Evolutionary conservation across 2,329 filamentous ascomycete genomes (phyloP).

Genomic region (Colletotrichum graminicola): DNA sequence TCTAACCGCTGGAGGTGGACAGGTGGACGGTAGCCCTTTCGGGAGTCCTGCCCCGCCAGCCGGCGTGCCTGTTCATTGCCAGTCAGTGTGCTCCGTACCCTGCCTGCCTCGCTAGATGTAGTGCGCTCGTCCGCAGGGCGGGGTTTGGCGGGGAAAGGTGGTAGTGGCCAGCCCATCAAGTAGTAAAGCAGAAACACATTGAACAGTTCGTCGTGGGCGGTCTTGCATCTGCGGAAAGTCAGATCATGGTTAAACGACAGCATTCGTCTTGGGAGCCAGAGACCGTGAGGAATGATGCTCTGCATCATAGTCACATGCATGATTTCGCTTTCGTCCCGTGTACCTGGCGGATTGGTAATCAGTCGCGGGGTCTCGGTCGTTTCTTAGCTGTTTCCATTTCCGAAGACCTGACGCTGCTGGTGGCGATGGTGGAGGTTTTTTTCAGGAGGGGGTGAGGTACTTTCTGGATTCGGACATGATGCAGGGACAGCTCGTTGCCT

Average conservation of each 20-base stretch:
- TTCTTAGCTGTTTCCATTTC: conserved; percentile 18
- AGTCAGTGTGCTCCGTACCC: conserved; percentile 5
- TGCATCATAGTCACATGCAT: neutral
- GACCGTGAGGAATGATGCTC: neutral
- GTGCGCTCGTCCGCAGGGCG: conserved; percentile 18
- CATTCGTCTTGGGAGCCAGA: neutral
- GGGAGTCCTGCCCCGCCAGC: conserved; percentile 5
- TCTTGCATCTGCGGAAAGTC: neutral
- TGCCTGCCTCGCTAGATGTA: neutral
- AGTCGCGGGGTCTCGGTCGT: neutral
- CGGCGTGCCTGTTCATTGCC: neutral
- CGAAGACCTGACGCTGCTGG: conserved; percentile 1
- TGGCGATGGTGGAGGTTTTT: neutral
- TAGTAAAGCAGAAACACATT: neutral
- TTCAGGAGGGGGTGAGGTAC: conserved; percentile 18
- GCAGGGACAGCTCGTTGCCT: conserved; percentile 42
- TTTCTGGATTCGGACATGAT: conserved; percentile 33
- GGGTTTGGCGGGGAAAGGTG: conserved; percentile 13
- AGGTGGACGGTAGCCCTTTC: neutral
- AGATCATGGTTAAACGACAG: neutral
- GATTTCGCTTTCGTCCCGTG: neutral
- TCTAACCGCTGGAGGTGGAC: conserved; percentile 12
- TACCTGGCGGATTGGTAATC: conserved; percentile 14
- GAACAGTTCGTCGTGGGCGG: neutral
- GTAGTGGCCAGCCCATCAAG: neutral